These are phyloP conservation scores for Paecilomyces fulvus DNA, from an alignment of 2,329 filamentous ascomycete species.

Conservation along the genomic window DNA sequence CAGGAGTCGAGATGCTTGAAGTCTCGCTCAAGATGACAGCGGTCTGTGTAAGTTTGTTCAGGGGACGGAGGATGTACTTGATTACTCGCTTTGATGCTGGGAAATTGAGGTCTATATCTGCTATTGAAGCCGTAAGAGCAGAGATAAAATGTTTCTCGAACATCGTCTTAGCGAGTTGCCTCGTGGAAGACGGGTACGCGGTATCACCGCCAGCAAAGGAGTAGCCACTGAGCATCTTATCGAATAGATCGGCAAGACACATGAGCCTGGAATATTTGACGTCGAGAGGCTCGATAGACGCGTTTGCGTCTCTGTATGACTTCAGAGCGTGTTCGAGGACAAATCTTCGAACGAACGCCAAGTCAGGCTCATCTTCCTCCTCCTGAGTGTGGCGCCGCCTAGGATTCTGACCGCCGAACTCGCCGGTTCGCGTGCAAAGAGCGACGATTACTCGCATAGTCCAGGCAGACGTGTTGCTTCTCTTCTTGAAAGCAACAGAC, in stretches of 20 bases:
- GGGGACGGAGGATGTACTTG: conserved; percentile 87
- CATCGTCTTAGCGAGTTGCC: conserved; percentile 88
- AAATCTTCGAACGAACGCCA: conserved; percentile 89
- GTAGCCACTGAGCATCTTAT: conserved; percentile 78
- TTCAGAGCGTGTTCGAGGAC: conserved; percentile 88
- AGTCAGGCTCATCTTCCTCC: conserved; percentile 36
- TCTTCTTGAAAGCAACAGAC: conserved; percentile 72
- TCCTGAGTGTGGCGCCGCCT: conserved; percentile 42
- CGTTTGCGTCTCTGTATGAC: conserved; percentile 79
- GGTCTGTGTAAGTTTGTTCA: conserved; percentile 79
- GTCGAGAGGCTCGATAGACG: conserved; percentile 71
- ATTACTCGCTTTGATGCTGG: conserved; percentile 87
- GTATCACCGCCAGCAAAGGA: conserved; percentile 51
- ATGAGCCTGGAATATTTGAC: conserved; percentile 81
- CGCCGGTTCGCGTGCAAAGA: conserved; percentile 77
- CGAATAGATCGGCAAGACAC: conserved; percentile 82
- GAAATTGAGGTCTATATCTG: conserved; percentile 92
- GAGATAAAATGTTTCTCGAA: conserved; percentile 95
- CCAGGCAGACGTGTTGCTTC: conserved; percentile 71
- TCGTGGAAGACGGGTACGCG: conserved; percentile 53
- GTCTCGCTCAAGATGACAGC: conserved; percentile 77
- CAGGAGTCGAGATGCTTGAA: conserved; percentile 61
- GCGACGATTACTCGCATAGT: conserved; percentile 81
- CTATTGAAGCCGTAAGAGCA: conserved; percentile 81
- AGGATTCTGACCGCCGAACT: conserved; percentile 56